Evolutionary conservation across 371 early-diverging fungal species (phyloP).

Genomic region (Entomophthora muscae): DNA sequence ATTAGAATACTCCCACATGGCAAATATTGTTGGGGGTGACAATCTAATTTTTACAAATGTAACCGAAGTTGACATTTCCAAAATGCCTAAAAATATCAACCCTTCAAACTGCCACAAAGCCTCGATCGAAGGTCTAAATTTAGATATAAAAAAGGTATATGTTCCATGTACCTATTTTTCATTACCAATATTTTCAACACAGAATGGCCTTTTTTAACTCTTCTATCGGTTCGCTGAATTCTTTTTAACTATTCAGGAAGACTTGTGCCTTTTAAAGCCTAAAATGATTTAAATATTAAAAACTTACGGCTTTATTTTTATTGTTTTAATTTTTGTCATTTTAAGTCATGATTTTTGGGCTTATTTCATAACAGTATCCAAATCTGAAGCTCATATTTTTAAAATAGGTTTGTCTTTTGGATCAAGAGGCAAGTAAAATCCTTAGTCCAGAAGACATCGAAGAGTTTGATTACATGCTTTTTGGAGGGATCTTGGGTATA

Average conservation of each 20-base stretch:
- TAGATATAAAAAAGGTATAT: conserved; percentile 4
- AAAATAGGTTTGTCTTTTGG: conserved; percentile 5
- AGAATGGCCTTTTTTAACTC: no score
- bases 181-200: no score
- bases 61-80: background rate
- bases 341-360: no score
- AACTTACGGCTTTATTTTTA: no score
- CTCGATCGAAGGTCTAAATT: background rate
- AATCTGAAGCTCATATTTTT: no score
- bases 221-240: no score
- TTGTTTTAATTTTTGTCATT: no score
- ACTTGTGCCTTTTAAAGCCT: no score
- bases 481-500: conserved; percentile 9
- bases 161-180: no score
- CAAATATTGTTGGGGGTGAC: conserved; percentile 1
- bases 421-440: conserved; percentile 2
- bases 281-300: no score
- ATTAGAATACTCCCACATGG: conserved; percentile 7
- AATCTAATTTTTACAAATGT: conserved; percentile 7
- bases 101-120: background rate
- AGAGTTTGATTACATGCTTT: conserved; percentile 7
- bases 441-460: conserved; percentile 3
- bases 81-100: background rate
- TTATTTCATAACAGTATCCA: no score
- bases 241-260: no score